phyloP scores from a whole-genome alignment of 2,329 filamentous ascomycete species.

The Colletotrichum trifolii region DNA sequence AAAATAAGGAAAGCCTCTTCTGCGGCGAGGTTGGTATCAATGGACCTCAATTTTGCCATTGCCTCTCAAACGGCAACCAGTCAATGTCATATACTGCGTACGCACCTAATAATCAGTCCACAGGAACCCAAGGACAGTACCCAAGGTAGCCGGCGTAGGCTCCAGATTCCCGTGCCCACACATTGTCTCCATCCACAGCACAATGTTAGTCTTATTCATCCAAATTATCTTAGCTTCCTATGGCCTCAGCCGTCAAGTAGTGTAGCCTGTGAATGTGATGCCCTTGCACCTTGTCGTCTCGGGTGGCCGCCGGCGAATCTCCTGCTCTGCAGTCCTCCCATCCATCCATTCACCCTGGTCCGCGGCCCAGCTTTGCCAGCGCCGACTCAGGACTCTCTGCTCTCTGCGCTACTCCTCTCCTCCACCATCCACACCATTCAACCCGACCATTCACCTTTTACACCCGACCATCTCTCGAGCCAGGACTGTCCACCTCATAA shows the following conservation, averaged over 20 bases:
- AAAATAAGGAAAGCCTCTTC: too few relatives aligned
- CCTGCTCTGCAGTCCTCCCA: constrained; percentile 6
- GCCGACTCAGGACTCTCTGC: constrained; percentile 34
- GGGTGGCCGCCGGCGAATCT: constrained; percentile 25
- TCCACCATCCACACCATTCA: constrained; percentile 15
- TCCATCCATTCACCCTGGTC: constrained; percentile 23
- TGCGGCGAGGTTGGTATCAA: too few relatives aligned
- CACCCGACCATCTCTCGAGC: too few relatives aligned
- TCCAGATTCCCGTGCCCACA: constrained; percentile 22
- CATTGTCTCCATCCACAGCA: constrained; percentile 24
- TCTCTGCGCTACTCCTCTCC: constrained; percentile 15
- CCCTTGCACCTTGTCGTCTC: neutral
- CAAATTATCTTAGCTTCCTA: constrained; percentile 24
- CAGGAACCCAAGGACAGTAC: neutral
- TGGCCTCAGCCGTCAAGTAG: constrained; percentile 11
- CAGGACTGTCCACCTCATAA: constrained; percentile 30
- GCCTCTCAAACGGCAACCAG: too few relatives aligned
- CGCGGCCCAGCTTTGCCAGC: constrained; percentile 32
- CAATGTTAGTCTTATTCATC: constrained; percentile 21
- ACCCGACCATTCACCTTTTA: constrained; percentile 16
- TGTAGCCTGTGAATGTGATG: neutral
- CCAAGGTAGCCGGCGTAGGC: neutral
- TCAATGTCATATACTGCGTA: too few relatives aligned
- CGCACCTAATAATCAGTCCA: too few relatives aligned
- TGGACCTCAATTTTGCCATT: too few relatives aligned